Base-by-base conservation (phyloP, 1,284 basidiomycete genomes). In the Ganoderma resinaceum region DNA sequence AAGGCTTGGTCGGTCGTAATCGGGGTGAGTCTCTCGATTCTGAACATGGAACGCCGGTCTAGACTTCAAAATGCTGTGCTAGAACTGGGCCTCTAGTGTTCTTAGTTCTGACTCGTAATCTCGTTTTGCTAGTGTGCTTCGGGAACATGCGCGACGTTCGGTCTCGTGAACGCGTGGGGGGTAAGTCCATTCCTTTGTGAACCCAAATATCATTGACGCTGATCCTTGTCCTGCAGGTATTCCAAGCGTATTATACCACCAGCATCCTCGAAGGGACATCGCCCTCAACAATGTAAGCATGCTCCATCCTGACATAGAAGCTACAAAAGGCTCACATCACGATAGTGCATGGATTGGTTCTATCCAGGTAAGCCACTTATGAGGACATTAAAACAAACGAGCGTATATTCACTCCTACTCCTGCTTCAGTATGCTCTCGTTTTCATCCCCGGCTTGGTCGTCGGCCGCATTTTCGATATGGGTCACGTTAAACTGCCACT, bases 301-400 rank as follows among this genome's bases (percentile, higher is more conserved):
- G 7, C 1, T n/a, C 35, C 9, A 1, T 33, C 31, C 8, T 76
- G 16, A 33, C 55, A 33, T 18, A 40, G n/a, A 14, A 59, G 46
- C 26, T 35, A 14, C 29, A 55, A 23, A 40, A 42, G 20, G 46
- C 40, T 40, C 23, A 43, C 42, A 46, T 35, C 5, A 16, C 12
- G 12, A 43, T 67, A 91, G 89, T 57, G 86, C 91, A 20, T 93
- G 91, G 92, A 92, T 93, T 67, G 91, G 91, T 3, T 91, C 91
- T 0, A 80, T 91, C 66, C 90, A 93, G 79, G 88, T 85, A 62
- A 23, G 78, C 67, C 49, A 33, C n/a, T 42, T 18, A 4, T 11
- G 26, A 35, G 29, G 16, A 9, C 35, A 9, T 53, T 37, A 3
- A 14, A 46, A 23, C 20, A 52, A 7, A 6, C 35, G 9, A 55